A percentile compares a stretch with the other conserved stretches of the same genome.
Evolutionary conservation across 768 basidiomycete genomes (phyloP).

Genomic region (Ramaria rubella): DNA sequence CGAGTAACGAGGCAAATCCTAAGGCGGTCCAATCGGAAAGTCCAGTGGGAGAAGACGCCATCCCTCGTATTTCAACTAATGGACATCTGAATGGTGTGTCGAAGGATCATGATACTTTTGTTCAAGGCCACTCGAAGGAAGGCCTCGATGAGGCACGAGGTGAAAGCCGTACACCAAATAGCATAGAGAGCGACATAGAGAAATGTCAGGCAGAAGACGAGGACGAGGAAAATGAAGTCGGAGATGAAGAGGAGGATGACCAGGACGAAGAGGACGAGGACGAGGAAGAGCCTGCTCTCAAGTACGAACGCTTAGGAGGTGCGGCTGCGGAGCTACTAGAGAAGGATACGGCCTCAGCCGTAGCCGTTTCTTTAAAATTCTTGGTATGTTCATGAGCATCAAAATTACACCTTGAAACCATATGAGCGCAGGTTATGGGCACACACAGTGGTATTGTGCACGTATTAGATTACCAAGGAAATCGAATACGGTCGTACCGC

Average conservation of each 20-base stretch:
- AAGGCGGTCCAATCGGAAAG: no score
- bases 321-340: conserved; percentile 67
- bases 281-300: background rate
- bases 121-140: no score
- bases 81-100: no score
- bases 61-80: no score
- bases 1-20: no score
- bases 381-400: conserved; percentile 44
- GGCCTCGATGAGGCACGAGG: no score
- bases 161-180: no score
- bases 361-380: conserved; percentile 65
- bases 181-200: background rate
- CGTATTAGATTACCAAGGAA: conserved; percentile 70
- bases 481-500: conserved; percentile 82
- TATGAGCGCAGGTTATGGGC: conserved; percentile 67
- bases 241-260: background rate
- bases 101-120: no score
- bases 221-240: background rate
- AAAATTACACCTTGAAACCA: background rate
- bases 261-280: background rate
- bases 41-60: no score
- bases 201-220: background rate
- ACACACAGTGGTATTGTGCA: conserved; percentile 93
- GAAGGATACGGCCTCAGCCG: conserved; percentile 84
- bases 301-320: conserved; percentile 59